Conservation (phyloP, 1,284 basidiomycete species). For the Mycena citricolor region DNA sequence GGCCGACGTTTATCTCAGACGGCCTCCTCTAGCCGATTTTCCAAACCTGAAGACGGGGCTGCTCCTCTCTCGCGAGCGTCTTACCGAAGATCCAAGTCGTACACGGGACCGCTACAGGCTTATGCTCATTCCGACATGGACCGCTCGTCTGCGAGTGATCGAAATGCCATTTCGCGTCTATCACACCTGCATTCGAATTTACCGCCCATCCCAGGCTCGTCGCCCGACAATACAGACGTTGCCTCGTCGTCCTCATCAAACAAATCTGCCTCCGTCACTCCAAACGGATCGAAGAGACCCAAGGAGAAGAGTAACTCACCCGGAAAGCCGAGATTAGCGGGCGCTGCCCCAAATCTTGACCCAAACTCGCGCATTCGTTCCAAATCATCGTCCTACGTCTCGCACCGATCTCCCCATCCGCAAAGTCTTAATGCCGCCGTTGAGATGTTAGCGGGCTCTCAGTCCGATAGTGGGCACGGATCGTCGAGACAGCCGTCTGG, state of each 20-base stretch:
- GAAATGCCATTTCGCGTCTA: constrained; percentile 21
- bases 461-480: constrained; percentile 43
- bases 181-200: constrained; percentile 38
- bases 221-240: constrained; percentile 51
- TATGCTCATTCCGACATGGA: constrained; percentile 27
- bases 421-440: constrained; percentile 59
- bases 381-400: constrained; percentile 51
- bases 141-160: constrained; percentile 42
- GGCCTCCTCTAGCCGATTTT: constrained; percentile 38
- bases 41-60: constrained; percentile 26
- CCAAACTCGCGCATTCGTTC: constrained; percentile 39
- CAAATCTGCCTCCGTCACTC: constrained; percentile 27
- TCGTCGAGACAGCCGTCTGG: constrained; percentile 30
- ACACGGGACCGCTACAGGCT: constrained; percentile 30
- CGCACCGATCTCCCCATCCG: constrained; percentile 45
- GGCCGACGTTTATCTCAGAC: constrained; percentile 63
- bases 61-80: constrained; percentile 22
- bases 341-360: constrained; percentile 29
- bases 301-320: constrained; percentile 18
- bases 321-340: constrained; percentile 15
- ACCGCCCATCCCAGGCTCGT: constrained; percentile 63
- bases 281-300: constrained; percentile 24
- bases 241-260: constrained; percentile 40
- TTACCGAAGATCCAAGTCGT: constrained; percentile 38
- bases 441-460: constrained; percentile 49